These are phyloP conservation scores for Elsinoe australis DNA, from an alignment of 2,329 filamentous ascomycete genomes.

Conservation along the genomic window DNA sequence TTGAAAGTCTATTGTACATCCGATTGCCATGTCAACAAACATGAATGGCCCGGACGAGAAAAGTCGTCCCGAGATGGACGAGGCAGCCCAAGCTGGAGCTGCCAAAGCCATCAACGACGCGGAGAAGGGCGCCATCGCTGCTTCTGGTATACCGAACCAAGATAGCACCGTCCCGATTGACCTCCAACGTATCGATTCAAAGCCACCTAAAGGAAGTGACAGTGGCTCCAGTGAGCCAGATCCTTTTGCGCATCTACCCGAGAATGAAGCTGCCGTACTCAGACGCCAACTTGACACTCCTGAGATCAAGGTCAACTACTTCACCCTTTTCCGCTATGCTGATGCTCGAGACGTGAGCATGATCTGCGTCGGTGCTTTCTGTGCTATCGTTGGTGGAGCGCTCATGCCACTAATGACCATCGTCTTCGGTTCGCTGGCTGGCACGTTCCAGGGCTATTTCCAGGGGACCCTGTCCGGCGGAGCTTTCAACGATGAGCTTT, in stretches of 20 bases:
- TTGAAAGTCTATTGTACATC: not conserved
- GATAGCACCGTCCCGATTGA: slow-evolving; percentile 3
- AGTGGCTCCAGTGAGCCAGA: slow-evolving; percentile 23
- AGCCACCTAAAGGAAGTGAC: slow-evolving; percentile 6
- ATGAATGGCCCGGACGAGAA: slow-evolving; percentile 10
- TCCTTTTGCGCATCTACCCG: slow-evolving; percentile 32
- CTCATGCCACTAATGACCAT: slow-evolving; percentile 38
- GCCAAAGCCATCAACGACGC: slow-evolving; percentile 20
- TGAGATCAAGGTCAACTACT: slow-evolving; percentile 36
- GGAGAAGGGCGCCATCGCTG: slow-evolving; percentile 10
- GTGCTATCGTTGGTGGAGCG: slow-evolving; percentile 30
- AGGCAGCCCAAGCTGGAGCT: not conserved
- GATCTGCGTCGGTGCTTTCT: slow-evolving; percentile 34
- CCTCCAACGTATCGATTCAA: slow-evolving; percentile 1
- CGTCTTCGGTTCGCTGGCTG: slow-evolving; percentile 69
- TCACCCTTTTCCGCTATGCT: slow-evolving; percentile 39
- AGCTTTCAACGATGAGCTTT: slow-evolving; percentile 54
- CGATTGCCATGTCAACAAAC: slow-evolving; percentile 21
- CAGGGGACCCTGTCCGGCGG: slow-evolving; percentile 40
- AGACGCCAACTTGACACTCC: slow-evolving; percentile 37
- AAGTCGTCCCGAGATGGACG: not conserved
- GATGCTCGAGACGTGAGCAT: slow-evolving; percentile 35
- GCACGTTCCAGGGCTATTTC: slow-evolving; percentile 61
- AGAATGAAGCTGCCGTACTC: slow-evolving; percentile 32
- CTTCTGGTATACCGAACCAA: not conserved